Evolutionary conservation across 805 yeast species (phyloP).

Genomic region (Zygotorulaspora danielsina): DNA sequence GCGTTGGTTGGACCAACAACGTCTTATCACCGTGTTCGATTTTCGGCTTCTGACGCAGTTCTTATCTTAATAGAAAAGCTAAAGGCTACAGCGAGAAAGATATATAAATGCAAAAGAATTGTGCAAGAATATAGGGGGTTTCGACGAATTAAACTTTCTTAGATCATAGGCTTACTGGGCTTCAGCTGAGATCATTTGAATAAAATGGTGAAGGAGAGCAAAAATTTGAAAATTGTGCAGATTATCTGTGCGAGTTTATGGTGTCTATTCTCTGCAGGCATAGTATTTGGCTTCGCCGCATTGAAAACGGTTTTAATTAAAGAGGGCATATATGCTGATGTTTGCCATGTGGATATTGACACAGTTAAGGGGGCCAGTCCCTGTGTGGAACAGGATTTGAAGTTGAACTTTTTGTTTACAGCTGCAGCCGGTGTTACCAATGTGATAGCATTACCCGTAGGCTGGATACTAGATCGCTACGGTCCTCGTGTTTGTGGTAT

Average conservation of each 20-base stretch:
- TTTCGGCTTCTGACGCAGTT: no score
- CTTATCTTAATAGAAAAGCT: no score
- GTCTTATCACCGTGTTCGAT: no score
- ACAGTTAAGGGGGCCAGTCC: slow-evolving; percentile 19
- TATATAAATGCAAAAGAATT: no score
- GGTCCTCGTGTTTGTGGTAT: slow-evolving; percentile 82
- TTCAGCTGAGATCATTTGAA: no score
- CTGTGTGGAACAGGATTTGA: slow-evolving; percentile 77
- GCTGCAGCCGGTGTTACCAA: slow-evolving; percentile 84
- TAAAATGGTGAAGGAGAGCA: slow-evolving; percentile 3
- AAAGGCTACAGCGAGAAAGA: no score
- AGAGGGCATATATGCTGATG: slow-evolving; percentile 69
- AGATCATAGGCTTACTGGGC: no score
- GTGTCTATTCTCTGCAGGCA: slow-evolving; percentile 92
- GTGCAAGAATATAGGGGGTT: no score
- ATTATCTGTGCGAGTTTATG: slow-evolving; percentile 70
- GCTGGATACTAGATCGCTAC: slow-evolving; percentile 65
- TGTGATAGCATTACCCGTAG: slow-evolving; percentile 76
- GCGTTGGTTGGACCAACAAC: no score
- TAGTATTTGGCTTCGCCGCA: slow-evolving; percentile 94
- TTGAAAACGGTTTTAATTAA: slow-evolving; percentile 73
- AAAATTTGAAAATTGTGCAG: slow-evolving; percentile 39
- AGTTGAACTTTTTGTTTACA: slow-evolving; percentile 78
- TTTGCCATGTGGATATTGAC: slow-evolving; percentile 40
- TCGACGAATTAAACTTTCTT: no score